These are phyloP conservation scores for Dendryphion nanum DNA, from an alignment of 2,329 filamentous ascomycete genomes.

Conservation along the genomic window DNA sequence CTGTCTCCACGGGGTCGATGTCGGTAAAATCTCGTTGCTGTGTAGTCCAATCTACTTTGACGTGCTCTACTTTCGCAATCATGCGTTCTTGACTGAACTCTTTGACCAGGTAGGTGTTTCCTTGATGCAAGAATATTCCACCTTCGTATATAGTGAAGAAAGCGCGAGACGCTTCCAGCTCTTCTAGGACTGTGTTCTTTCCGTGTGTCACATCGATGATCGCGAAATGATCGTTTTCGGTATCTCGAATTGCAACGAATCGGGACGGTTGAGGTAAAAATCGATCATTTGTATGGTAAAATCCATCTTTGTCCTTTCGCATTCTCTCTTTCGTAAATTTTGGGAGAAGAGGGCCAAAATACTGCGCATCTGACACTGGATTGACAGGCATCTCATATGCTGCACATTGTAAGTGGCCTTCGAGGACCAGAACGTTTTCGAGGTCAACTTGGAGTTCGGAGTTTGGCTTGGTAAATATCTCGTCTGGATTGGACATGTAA, in stretches of 20 bases:
- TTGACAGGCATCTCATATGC: conserved; percentile 91
- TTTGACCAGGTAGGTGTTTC: conserved; percentile 86
- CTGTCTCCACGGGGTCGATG: conserved; percentile 88
- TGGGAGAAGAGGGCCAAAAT: conserved; percentile 74
- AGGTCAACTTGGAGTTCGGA: conserved; percentile 87
- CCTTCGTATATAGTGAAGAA: conserved; percentile 97
- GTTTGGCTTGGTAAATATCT: conserved; percentile 90
- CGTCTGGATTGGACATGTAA: conserved; percentile 94
- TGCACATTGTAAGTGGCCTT: conserved; percentile 94
- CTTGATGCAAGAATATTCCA: conserved; percentile 94
- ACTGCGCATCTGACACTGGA: conserved; percentile 70
- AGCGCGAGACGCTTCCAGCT: conserved; percentile 92
- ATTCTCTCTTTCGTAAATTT: conserved; percentile 74
- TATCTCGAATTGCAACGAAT: conserved; percentile 84
- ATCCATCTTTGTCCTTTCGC: conserved; percentile 70
- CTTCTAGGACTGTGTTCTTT: conserved; percentile 83
- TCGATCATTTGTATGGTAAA: conserved; percentile 84
- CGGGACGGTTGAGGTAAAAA: conserved; percentile 83
- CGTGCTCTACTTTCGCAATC: conserved; percentile 83
- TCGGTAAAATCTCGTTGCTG: conserved; percentile 91
- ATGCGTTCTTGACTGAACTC: conserved; percentile 79
- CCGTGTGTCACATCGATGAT: conserved; percentile 85
- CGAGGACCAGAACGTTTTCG: conserved; percentile 84
- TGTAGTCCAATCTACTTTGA: conserved; percentile 94
- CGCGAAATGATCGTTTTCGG: conserved; percentile 87